phyloP scores from a whole-genome alignment of 2,329 filamentous ascomycete species.

The Gnomoniopsis smithogilvyi region DNA sequence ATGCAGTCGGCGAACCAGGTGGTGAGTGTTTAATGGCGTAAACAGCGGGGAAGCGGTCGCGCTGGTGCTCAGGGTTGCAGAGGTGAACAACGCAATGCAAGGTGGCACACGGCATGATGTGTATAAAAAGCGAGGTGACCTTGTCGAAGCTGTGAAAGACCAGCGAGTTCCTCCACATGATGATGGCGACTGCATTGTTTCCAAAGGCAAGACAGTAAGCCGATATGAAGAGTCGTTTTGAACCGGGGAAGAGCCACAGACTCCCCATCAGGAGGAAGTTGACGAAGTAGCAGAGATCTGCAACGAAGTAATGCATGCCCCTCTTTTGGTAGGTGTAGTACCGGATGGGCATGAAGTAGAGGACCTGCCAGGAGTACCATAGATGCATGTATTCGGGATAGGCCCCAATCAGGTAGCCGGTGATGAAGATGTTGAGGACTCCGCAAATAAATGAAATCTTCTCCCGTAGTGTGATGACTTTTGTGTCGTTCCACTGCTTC shows the following conservation, averaged over 20 bases:
- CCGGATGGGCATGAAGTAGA: slow-evolving; percentile 97
- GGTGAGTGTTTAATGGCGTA: slow-evolving; percentile 71
- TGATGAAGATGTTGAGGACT: slow-evolving; percentile 96
- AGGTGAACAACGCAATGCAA: slow-evolving; percentile 92
- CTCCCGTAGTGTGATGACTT: slow-evolving; percentile 82
- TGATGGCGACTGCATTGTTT: slow-evolving; percentile 96
- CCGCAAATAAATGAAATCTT: slow-evolving; percentile 96
- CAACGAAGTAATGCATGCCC: slow-evolving; percentile 95
- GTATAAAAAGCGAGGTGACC: slow-evolving; percentile 96
- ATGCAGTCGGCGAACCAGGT: slow-evolving; percentile 74
- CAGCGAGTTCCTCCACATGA: slow-evolving; percentile 98
- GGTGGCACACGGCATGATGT: slow-evolving; percentile 96
- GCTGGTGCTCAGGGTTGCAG: slow-evolving; percentile 61
- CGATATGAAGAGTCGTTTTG: slow-evolving; percentile 87
- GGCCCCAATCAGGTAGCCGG: slow-evolving; percentile 87
- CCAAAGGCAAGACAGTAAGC: slow-evolving; percentile 91
- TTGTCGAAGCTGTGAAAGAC: slow-evolving; percentile 99
- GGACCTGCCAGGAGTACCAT: slow-evolving; percentile 85
- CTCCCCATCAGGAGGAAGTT: slow-evolving; percentile 80
- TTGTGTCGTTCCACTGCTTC: slow-evolving; percentile 83
- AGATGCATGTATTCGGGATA: slow-evolving; percentile 82
- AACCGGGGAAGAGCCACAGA: slow-evolving; percentile 87
- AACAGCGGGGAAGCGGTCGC: slow-evolving; percentile 75
- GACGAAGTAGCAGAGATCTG: slow-evolving; percentile 97
- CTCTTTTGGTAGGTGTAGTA: slow-evolving; percentile 87